These are phyloP conservation scores for Penicillium diatomitis DNA, from an alignment of 495 filamentous ascomycete genomes.

Conservation along the genomic window DNA sequence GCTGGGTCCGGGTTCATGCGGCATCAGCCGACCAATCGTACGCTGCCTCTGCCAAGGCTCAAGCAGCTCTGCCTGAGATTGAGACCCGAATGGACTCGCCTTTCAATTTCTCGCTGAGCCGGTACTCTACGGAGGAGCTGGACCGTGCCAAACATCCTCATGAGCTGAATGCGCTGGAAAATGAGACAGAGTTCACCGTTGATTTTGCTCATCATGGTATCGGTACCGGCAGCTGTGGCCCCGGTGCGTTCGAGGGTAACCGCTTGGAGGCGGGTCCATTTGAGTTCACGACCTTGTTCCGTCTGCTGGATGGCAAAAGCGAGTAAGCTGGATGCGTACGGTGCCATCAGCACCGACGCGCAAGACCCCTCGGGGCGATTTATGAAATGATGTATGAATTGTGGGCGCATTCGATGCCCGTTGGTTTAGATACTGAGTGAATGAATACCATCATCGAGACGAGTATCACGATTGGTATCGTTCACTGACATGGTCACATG, in stretches of 20 bases:
- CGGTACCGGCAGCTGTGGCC: constrained; percentile 12
- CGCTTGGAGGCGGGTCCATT: constrained; percentile 10
- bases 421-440: too few relatives aligned
- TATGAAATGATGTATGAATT: not conserved
- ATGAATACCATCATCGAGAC: too few relatives aligned
- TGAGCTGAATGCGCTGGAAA: constrained; percentile 39
- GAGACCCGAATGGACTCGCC: constrained; percentile 16
- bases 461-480: too few relatives aligned
- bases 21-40: not conserved
- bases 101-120: constrained; percentile 47
- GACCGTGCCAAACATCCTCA: constrained; percentile 48
- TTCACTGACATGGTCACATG: too few relatives aligned
- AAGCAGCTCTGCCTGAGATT: constrained; percentile 35
- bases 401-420: not conserved
- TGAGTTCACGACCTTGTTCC: constrained; percentile 7
- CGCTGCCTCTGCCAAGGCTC: not conserved
- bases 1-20: constrained; percentile 46
- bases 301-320: not conserved
- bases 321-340: not conserved
- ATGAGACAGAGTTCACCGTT: constrained; percentile 49
- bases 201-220: constrained; percentile 56
- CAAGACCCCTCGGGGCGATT: too few relatives aligned
- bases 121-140: constrained; percentile 42
- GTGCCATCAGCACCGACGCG: not conserved
- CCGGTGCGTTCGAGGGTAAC: constrained; percentile 10